A percentile compares a stretch with the other conserved stretches of the same genome.
Evolutionary conservation across 805 yeast genomes (phyloP).

Genomic region (Pichia phayaonensis): DNA sequence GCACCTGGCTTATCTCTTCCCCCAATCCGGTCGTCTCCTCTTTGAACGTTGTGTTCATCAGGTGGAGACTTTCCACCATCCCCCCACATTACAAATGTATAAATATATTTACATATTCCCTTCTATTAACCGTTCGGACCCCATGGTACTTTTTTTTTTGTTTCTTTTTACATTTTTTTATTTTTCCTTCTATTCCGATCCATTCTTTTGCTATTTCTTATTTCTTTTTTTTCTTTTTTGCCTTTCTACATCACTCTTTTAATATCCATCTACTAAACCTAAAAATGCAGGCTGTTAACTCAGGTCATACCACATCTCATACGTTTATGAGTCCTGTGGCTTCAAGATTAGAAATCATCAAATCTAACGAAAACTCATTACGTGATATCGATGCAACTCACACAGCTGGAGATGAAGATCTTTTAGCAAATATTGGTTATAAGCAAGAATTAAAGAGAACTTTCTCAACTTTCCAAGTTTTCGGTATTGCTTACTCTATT

Average conservation of each 20-base stretch:
- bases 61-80: background rate
- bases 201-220: background rate
- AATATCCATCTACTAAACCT: too few species aligned
- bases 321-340: constrained; percentile 11
- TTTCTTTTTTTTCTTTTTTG: background rate
- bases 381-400: constrained; percentile 24
- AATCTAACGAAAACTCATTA: constrained; percentile 19
- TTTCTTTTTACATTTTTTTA: background rate
- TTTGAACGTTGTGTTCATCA: background rate
- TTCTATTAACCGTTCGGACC: too few species aligned
- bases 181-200: background rate
- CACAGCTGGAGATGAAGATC: constrained; percentile 25
- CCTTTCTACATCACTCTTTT: background rate
- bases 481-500: constrained; percentile 64
- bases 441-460: constrained; percentile 59
- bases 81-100: background rate
- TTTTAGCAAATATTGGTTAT: constrained; percentile 55
- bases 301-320: constrained; percentile 5
- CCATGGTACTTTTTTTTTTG: background rate
- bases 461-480: constrained; percentile 55
- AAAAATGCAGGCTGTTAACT: background rate
- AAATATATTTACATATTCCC: background rate
- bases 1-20: background rate
- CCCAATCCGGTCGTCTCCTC: background rate
- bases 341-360: constrained; percentile 16